Base-by-base conservation (phyloP, 2,329 filamentous ascomycete genomes). In the Nigrospora osmanthi region DNA sequence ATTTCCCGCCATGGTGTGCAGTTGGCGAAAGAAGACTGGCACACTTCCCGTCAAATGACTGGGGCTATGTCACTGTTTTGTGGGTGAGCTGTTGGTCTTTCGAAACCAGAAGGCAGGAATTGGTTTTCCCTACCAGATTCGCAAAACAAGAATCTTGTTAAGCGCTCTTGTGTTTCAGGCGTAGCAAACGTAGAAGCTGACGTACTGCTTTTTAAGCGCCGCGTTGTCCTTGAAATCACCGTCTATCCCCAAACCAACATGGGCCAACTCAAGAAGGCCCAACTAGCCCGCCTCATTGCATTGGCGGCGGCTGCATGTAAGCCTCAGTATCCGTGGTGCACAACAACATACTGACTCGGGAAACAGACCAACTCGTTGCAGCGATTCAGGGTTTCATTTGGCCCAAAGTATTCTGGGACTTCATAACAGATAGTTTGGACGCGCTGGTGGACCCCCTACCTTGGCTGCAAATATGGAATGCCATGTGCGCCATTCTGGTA, bases 341-440 rank as follows among this genome's bases (percentile, higher is more conserved):
- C 23, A 40, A 32, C 12, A 31, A 15, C 28, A 31, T 11, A 7
- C 31, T 28, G 13, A 15, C 17, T 40, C 38, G 17, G n/a, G 17
- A n/a, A 31, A 31, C 28, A 43, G 40, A 43, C 19, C 40, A 43
- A 23, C 14, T 43, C 10, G 40, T 15, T 4, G 40, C 40, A 23
- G 34, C 40, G 2, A 23, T 43, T 35, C 40, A 43, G 13, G 40
- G 32, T 11, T 43, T 43, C 34, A 36, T 43, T n/a, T 43, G 40
- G 40, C 40, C 40, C 4, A 35, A 43, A 15, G 33, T 43, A 11
- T 35, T 43, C 17, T 43, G 40, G 40, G 33, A 43, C 30, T 40
- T 40, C 38, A 19, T 40, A 11, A 40, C 38, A 11, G 7, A 11
- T 3, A 19, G 30, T 11, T 19, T 35, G 1, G 15, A 43, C 19